Percentiles rank a stretch among this genome's conserved stretches.
Conservation (phyloP, 2,329 filamentous ascomycete genomes). For the Lachnellula suecica region DNA sequence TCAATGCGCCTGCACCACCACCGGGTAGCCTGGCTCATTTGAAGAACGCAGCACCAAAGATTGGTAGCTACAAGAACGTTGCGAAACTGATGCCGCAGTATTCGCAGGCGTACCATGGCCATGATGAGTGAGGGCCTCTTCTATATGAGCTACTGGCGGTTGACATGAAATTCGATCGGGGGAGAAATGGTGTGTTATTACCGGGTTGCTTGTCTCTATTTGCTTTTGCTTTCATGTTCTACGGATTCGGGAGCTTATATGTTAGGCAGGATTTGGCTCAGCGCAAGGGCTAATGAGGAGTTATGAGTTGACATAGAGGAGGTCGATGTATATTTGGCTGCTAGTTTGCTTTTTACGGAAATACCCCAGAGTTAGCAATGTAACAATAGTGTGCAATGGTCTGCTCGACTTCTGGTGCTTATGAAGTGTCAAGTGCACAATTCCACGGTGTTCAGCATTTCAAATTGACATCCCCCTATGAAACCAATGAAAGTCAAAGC, state of each 20-base stretch:
- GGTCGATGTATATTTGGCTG: neutral
- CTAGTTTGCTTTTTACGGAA: neutral
- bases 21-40: conserved; percentile 13
- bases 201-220: too few relatives aligned
- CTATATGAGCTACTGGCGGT: too few relatives aligned
- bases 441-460: too few relatives aligned
- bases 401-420: neutral
- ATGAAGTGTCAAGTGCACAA: neutral
- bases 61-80: conserved; percentile 19
- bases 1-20: neutral
- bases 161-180: too few relatives aligned
- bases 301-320: neutral
- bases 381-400: neutral
- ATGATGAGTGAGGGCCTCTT: neutral
- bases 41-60: conserved; percentile 17
- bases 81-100: conserved; percentile 14
- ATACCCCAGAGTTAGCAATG: neutral
- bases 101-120: neutral
- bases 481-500: too few relatives aligned
- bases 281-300: neutral
- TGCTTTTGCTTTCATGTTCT: too few relatives aligned
- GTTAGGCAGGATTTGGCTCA: neutral
- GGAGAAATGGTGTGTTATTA: neutral
- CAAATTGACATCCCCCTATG: too few relatives aligned
- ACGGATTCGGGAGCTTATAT: neutral